Conservation (phyloP, 495 filamentous ascomycete species). For the Acidomyces sp. region DNA sequence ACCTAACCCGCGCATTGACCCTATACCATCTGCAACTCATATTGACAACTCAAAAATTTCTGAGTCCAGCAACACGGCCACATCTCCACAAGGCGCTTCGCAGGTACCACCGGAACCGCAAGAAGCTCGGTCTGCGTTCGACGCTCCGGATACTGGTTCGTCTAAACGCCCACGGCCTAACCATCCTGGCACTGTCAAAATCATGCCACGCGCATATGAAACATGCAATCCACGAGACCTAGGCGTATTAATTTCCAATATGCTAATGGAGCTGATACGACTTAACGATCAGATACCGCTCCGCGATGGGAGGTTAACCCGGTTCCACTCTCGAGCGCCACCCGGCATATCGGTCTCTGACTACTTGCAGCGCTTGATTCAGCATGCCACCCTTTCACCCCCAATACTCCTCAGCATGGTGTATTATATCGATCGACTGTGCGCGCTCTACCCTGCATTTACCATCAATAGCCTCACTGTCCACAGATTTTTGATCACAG, state of each 20-base stretch:
- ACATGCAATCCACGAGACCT: conserved; percentile 66
- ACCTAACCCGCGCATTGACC: conserved; percentile 10
- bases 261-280: conserved; percentile 86
- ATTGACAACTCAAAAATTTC: neutral
- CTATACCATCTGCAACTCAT: neutral
- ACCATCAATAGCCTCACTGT: conserved; percentile 90
- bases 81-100: neutral
- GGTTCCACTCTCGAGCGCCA: conserved; percentile 90
- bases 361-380: conserved; percentile 82
- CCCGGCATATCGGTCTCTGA: conserved; percentile 88
- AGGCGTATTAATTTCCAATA: conserved; percentile 80
- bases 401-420: conserved; percentile 99
- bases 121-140: conserved; percentile 17
- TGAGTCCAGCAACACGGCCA: neutral
- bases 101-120: conserved; percentile 3
- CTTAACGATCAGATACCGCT: conserved; percentile 85
- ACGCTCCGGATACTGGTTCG: too few species aligned
- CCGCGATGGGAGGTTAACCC: conserved; percentile 67
- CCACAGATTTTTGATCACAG: conserved; percentile 90
- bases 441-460: conserved; percentile 80
- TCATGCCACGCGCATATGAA: conserved; percentile 67
- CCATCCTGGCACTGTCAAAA: conserved; percentile 35
- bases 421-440: conserved; percentile 95
- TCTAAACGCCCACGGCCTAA: conserved; percentile 25
- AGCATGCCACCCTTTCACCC: conserved; percentile 83